phyloP scores from a whole-genome alignment of 495 filamentous ascomycete species.

The Geopyxis carbonaria region DNA sequence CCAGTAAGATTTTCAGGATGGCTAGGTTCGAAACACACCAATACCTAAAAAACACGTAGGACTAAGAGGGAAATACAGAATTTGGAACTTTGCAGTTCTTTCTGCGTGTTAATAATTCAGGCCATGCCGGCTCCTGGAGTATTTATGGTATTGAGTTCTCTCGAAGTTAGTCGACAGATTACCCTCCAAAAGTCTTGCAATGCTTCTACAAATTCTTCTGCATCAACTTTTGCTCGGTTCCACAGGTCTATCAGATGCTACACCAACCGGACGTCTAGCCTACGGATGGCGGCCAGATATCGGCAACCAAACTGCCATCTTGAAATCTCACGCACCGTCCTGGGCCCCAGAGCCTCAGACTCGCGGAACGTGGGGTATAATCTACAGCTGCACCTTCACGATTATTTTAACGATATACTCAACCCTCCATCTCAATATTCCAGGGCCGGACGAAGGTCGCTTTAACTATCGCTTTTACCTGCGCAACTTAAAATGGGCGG shows the following conservation, averaged over 20 bases:
- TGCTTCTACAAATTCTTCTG: background rate
- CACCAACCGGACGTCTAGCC: background rate
- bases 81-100: background rate
- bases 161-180: background rate
- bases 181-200: background rate
- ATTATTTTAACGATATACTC: slow-evolving; percentile 3
- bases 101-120: background rate
- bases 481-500: slow-evolving; percentile 3
- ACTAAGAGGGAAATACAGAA: background rate
- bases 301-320: background rate
- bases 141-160: background rate
- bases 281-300: background rate
- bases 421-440: slow-evolving; percentile 10
- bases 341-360: background rate
- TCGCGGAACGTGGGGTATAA: slow-evolving; percentile 6
- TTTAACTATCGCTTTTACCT: background rate
- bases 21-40: background rate
- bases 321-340: background rate
- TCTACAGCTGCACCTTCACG: slow-evolving; percentile 5
- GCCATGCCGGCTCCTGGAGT: background rate
- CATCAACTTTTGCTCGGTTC: background rate
- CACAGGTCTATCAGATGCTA: background rate
- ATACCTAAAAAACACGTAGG: no score
- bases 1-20: background rate
- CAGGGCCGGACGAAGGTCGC: background rate